Conservation (phyloP, 495 filamentous ascomycete genomes). For the Penicillium egyptiacum region DNA sequence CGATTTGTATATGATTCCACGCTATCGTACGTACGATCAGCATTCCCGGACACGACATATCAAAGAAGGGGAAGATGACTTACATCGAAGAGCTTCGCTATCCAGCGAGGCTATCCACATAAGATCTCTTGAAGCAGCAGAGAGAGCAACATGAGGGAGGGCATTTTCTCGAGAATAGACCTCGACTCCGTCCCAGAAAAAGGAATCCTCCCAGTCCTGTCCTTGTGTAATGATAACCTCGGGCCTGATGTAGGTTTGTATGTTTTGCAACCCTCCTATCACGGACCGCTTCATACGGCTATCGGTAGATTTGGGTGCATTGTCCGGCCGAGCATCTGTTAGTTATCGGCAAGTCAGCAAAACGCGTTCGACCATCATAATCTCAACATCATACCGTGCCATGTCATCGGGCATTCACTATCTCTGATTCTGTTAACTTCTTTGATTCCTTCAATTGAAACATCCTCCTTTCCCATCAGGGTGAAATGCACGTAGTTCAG, state of each 20-base stretch:
- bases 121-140: slow-evolving; percentile 58
- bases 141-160: slow-evolving; percentile 65
- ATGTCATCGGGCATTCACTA: slow-evolving; percentile 50
- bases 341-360: background rate
- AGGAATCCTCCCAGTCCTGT: slow-evolving; percentile 43
- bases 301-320: slow-evolving; percentile 47
- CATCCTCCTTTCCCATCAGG: slow-evolving; percentile 53
- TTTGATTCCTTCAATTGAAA: slow-evolving; percentile 52
- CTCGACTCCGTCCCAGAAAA: slow-evolving; percentile 56
- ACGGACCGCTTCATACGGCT: slow-evolving; percentile 52
- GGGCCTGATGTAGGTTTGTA: slow-evolving; percentile 49
- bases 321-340: slow-evolving; percentile 52
- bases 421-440: slow-evolving; percentile 48
- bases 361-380: background rate
- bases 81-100: slow-evolving; percentile 66
- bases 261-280: slow-evolving; percentile 40
- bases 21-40: slow-evolving; percentile 41
- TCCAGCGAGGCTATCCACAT: slow-evolving; percentile 78
- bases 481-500: slow-evolving; percentile 54
- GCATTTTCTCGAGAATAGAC: slow-evolving; percentile 41
- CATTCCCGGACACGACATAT: background rate
- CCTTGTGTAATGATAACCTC: slow-evolving; percentile 53
- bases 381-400: slow-evolving; percentile 48
- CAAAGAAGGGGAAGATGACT: slow-evolving; percentile 8
- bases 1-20: slow-evolving; percentile 72